phyloP scores from a whole-genome alignment of 1,284 basidiomycete genomes.

The Malassezia restricta region DNA sequence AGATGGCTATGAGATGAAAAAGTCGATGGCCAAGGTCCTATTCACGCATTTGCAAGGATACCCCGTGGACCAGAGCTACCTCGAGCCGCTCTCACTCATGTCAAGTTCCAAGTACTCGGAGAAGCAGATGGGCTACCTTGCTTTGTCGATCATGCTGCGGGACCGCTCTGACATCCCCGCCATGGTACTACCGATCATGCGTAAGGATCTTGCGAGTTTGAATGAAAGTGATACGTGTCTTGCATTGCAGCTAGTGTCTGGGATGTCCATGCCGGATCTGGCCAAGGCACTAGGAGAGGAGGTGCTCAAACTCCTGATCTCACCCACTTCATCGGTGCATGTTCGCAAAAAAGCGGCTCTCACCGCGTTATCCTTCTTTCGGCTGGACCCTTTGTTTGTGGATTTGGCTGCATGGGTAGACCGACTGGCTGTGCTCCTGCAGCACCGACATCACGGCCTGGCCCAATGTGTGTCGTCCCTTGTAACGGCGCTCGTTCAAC shows the following conservation, averaged over 20 bases:
- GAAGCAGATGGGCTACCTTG: constrained; percentile 98
- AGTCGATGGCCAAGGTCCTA: constrained; percentile 80
- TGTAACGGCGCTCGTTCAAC: constrained; percentile 88
- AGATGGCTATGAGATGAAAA: constrained; percentile 98
- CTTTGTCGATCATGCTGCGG: constrained; percentile 91
- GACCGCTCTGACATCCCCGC: constrained; percentile 94
- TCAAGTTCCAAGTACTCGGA: constrained; percentile 91
- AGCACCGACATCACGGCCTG: constrained; percentile 78
- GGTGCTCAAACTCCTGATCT: constrained; percentile 87
- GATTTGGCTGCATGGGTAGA: constrained; percentile 89
- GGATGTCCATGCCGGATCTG: constrained; percentile 95
- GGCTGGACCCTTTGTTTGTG: constrained; percentile 88
- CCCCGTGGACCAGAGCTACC: constrained; percentile 95
- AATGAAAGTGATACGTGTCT: constrained; percentile 92
- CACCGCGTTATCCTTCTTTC: constrained; percentile 78
- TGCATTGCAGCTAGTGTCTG: constrained; percentile 93
- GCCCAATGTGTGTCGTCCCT: constrained; percentile 84
- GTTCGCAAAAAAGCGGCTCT: constrained; percentile 98
- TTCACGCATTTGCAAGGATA: constrained; percentile 99
- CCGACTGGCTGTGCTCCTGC: constrained; percentile 85
- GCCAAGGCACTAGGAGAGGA: constrained; percentile 84
- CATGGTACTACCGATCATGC: constrained; percentile 91
- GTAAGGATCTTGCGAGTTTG: constrained; percentile 89
- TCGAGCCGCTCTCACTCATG: constrained; percentile 97
- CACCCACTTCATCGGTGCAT: constrained; percentile 83